Percentiles rank a stretch among this genome's conserved stretches.
phyloP scores from a whole-genome alignment of 2,329 filamentous ascomycete genomes.

The Chrysosporium queenslandicum region DNA sequence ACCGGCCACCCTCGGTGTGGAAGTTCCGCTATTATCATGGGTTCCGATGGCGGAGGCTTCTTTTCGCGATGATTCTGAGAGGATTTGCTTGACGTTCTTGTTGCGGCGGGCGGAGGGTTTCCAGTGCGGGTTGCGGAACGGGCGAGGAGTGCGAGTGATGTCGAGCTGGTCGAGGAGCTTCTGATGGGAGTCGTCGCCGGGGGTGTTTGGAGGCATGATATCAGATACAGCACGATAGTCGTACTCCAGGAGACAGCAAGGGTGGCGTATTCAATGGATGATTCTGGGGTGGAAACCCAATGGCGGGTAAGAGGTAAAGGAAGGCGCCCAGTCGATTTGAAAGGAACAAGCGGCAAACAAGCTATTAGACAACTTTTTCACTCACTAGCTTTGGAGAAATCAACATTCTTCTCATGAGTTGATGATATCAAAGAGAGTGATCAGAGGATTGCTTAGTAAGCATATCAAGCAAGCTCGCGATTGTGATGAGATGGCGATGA shows the following conservation, averaged over 20 bases:
- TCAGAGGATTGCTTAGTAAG: background rate
- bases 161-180: constrained; percentile 83
- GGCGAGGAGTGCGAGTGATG: constrained; percentile 74
- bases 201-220: constrained; percentile 53
- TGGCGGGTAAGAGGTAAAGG: background rate
- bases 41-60: constrained; percentile 84
- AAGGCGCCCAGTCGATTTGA: too few relatives aligned
- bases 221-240: too few relatives aligned
- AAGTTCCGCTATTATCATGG: constrained; percentile 68
- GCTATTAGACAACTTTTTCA: too few relatives aligned
- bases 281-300: too few relatives aligned
- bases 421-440: too few relatives aligned
- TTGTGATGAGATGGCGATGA: background rate
- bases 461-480: too few relatives aligned
- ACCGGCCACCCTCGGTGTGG: constrained; percentile 49
- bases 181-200: constrained; percentile 73
- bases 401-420: too few relatives aligned
- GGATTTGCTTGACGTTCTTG: constrained; percentile 96
- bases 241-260: too few relatives aligned
- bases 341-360: too few relatives aligned
- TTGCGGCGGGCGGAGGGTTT: constrained; percentile 89
- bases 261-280: too few relatives aligned
- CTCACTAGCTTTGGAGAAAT: too few relatives aligned
- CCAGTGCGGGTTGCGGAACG: constrained; percentile 85
- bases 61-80: constrained; percentile 76